Evolutionary conservation across 345 rosid species (phyloP), one percentile per base, ranked within the genome.

Genomic region (Punica granatum): DNA sequence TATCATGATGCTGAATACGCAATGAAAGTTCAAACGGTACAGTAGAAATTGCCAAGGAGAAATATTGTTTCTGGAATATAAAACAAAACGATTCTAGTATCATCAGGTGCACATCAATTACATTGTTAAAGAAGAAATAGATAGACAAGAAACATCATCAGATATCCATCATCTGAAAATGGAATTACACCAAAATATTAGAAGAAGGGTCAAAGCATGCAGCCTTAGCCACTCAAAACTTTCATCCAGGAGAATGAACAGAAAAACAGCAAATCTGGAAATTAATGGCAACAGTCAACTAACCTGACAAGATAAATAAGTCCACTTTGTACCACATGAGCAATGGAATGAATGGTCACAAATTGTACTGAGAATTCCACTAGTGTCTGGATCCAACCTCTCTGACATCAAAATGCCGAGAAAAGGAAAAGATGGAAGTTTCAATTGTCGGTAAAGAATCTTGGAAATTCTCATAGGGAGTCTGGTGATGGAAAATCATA

Each of bases 301-400:
- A 70, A 91, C 96, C 85, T 82, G 96, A 81, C 98, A 94, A 42
- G 99, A 94, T 72, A 91, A 77, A 60, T 84, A 82, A 43, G 97
- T 94, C 99, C 99, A 91, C 72, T 91, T 94, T 5, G 95, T 85
- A 75, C 92, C 88, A 80, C 99, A 91, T 0, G 88, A 84, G 69
- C 99, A 94, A 48, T 88, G 92, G 81, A 91, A 94, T 15, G 99
- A 91, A 80, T 94, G 98, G 76, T 94, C 98, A 82, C 98, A 91
- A 34, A 85, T 82, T 4, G 96, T 86, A 67, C 92, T 86, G 19
- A 83, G 82, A 69, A 94, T 85, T 51, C 96, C 99, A 34, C 97
- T 84, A 41, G 96, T 91, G 69, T 94, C 99, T 8, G 90, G 89
- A 75, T 89, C 99, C 79, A 94, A 79, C 78, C 99, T 83, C 85